A percentile compares a stretch with the other conserved stretches of the same genome.
Conservation (phyloP, 257 asterid species). For the Nicotiana tabacum region DNA sequence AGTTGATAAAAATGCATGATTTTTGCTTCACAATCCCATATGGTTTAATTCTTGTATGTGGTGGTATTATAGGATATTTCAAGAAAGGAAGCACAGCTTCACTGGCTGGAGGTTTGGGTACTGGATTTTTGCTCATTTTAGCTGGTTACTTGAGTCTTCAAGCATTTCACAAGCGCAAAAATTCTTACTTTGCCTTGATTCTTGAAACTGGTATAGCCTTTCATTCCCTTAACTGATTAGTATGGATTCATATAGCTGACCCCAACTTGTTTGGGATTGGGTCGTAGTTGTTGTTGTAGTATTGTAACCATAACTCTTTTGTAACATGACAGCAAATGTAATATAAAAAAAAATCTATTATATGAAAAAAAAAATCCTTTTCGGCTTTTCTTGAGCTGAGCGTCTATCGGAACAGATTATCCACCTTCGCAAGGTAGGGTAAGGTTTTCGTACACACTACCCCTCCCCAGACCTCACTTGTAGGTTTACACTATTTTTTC, state of each 20-base stretch:
- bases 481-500: too few relatives aligned
- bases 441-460: too few relatives aligned
- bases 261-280: too few relatives aligned
- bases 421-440: too few relatives aligned
- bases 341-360: neutral
- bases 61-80: constrained; percentile 77
- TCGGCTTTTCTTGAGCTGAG: too few relatives aligned
- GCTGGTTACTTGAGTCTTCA: constrained; percentile 93
- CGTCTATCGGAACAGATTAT: too few relatives aligned
- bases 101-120: constrained; percentile 78
- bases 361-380: neutral
- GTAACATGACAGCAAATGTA: neutral
- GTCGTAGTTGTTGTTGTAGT: neutral
- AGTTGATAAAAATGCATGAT: constrained; percentile 65
- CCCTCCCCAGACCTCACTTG: too few relatives aligned
- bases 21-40: constrained; percentile 97
- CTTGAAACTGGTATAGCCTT: constrained; percentile 61
- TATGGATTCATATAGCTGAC: too few relatives aligned
- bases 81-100: constrained; percentile 81
- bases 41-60: constrained; percentile 63
- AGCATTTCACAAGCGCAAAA: constrained; percentile 77
- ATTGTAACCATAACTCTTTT: neutral
- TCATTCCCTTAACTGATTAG: neutral
- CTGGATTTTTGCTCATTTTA: constrained; percentile 68
- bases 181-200: constrained; percentile 62